Evolutionary conservation across 2,329 filamentous ascomycete species (phyloP).

Genomic region (Hyphodiscus sp.): DNA sequence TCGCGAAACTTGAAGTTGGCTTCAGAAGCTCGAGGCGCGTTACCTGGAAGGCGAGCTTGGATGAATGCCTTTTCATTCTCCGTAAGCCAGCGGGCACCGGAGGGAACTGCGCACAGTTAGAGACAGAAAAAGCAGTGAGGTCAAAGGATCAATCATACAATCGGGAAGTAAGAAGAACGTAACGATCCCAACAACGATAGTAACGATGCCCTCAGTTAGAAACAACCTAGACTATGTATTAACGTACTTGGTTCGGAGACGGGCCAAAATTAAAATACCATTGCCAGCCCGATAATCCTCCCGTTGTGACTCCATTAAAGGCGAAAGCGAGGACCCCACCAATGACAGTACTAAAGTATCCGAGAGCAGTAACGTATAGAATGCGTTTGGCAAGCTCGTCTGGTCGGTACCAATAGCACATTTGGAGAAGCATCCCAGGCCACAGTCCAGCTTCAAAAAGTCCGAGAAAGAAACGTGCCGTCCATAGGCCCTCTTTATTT

Average conservation of each 20-base stretch:
- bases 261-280: constrained; percentile 19
- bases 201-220: constrained; percentile 40
- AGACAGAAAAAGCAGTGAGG: background rate
- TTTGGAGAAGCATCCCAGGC: constrained; percentile 44
- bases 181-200: constrained; percentile 38
- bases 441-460: constrained; percentile 48
- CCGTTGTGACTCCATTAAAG: constrained; percentile 30
- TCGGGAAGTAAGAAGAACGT: constrained; percentile 49
- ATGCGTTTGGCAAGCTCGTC: constrained; percentile 41
- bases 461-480: constrained; percentile 61
- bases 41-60: constrained; percentile 39
- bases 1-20: constrained; percentile 36
- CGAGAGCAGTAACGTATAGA: constrained; percentile 38
- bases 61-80: constrained; percentile 42
- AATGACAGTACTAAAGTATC: constrained; percentile 36
- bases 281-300: constrained; percentile 30
- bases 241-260: background rate
- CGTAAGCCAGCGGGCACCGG: constrained; percentile 39
- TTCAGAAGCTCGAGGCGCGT: constrained; percentile 37
- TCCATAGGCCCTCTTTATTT: constrained; percentile 58
- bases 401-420: constrained; percentile 42
- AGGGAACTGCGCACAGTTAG: constrained; percentile 30
- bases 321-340: constrained; percentile 39
- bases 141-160: constrained; percentile 33
- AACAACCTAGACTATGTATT: no score